Base-by-base conservation (phyloP, 1,284 basidiomycete species). In the Cystobasidiaceae sp. region DNA sequence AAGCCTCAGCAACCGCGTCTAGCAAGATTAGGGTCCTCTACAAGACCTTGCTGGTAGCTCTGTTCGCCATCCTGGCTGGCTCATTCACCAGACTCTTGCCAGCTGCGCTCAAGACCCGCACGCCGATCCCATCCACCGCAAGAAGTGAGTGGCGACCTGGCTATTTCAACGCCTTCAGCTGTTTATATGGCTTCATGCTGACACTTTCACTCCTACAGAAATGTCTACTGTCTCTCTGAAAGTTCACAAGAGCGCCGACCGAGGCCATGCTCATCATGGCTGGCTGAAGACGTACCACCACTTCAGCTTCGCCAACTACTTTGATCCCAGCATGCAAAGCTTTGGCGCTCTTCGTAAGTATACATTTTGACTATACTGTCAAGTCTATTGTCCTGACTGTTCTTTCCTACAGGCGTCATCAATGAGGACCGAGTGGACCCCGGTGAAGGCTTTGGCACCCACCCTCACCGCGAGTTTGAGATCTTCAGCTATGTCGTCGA, bases 391-490 rank as follows among this genome's bases (percentile, higher is more conserved):
- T 2, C 67, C 74, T 39, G 72, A 82, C 2, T 71, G 80, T 46
- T 23, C 15, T 13, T 23, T 9, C 23, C 45, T 8, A 56, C 5
- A 50, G 48, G 54, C 37, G 82, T 83, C 5, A 80, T 97, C 75
- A 97, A 96, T 77, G 93, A 96, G 77, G 93, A 96, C 73, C 84
- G 90, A 33, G 90, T 96, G 28, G 83, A 83, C 2, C 79, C 88
- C 3, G 74, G 78, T 2, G 86, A 84, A 6, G 93, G 93, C 0
- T 97, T 97, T 71, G 90, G 89, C 3, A 86, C 85, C 0, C 60
- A 62, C 30, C 37, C 37, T 27, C 65, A 61, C 28, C 27, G 33
- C 8, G 50, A 61, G 45, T 67, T 37, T 30, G 91, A 97, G 74
- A 97, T 97, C 71, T 96, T 93, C 79, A 87, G 86, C 1, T 93